Base-by-base conservation (phyloP, 371 early-diverging fungal species). In the Apophysomyces sp. region DNA sequence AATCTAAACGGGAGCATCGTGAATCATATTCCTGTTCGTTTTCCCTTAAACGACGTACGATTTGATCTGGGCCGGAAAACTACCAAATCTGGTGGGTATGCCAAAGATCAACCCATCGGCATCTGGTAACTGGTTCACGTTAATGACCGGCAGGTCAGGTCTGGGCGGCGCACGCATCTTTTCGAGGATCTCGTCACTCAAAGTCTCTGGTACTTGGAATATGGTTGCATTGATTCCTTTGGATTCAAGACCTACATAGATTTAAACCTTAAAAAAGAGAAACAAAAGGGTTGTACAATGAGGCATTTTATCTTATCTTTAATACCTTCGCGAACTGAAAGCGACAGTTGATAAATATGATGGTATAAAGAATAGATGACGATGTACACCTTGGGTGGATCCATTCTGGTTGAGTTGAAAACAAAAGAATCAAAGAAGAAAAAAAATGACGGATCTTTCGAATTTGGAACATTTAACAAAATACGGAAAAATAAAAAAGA, bases 31-130 rank as follows among this genome's bases (percentile, higher is more conserved):
- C 31, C 11, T 36, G 4, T 21, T 4, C 7, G 4, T 34, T 12
- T 15, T n/a, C 5, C 6, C n/a, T 27, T 18, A 4, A 18, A 31
- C 6, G n/a, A 53, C 63, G 32, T 64, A 73, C 41, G 90, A 68
- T 64, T 91, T 89, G 65, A 94, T 73, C 55, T 94, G 95, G 11
- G 93, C 89, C 0, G 93, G 88, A 16, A 87, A 65, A 12, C 62
- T 68, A 15, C 94, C 93, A 67, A 84, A 94, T 3, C 91, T 73
- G 40, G 69, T 69, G 5, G 69, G 69, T 55, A 93, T 73, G 7
- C 94, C 94, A 66, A 94, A 90, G 24, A 94, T 64, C 63, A 92
- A 66, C 1, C 90, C 95, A 69, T 95, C 95, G 1, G 89, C 83
- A 51, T 89, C 80, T 4, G 70, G 62, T 2, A 94, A 67, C 15